Evolutionary conservation across 805 yeast genomes (phyloP).

Genomic region (Teunomyces kruisii): DNA sequence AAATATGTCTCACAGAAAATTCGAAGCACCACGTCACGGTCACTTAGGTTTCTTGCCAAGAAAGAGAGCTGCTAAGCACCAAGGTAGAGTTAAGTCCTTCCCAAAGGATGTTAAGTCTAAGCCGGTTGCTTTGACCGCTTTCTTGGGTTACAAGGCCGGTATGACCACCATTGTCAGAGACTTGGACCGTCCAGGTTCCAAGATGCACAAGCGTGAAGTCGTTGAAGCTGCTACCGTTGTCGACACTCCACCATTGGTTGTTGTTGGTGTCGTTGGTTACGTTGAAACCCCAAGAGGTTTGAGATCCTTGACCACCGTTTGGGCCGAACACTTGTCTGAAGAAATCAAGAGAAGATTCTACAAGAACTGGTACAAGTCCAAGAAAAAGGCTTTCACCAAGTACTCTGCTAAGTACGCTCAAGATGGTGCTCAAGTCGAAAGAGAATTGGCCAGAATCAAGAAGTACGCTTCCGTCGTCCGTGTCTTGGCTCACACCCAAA

Average conservation of each 20-base stretch:
- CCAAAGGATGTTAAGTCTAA: conserved; percentile 97
- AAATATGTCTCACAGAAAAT: conserved; percentile 98
- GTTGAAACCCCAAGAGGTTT: conserved; percentile 99
- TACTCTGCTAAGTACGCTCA: conserved; percentile 98
- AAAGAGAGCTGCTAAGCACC: conserved; percentile 98
- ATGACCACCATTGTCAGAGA: conserved; percentile 99
- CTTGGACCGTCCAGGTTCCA: conserved; percentile 99
- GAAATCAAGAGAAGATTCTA: conserved; percentile 99
- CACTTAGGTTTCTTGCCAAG: conserved; percentile 99
- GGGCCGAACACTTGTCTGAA: conserved; percentile 99
- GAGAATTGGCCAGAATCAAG: conserved; percentile 97
- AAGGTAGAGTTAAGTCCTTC: conserved; percentile 99
- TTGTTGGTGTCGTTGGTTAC: conserved; percentile 99
- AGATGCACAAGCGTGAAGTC: conserved; percentile 99
- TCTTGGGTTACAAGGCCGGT: conserved; percentile 99
- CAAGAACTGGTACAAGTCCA: conserved; percentile 99
- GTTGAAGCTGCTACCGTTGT: conserved; percentile 99
- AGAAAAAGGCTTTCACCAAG: conserved; percentile 99
- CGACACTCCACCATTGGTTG: conserved; percentile 98
- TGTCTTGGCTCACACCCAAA: conserved; percentile 99
- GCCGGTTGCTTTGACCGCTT: conserved; percentile 98
- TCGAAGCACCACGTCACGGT: conserved; percentile 99
- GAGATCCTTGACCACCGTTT: conserved; percentile 98
- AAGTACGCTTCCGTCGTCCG: conserved; percentile 98
- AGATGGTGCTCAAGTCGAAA: conserved; percentile 83